Evolutionary conservation across 352 stramenopile genomes (phyloP), one percentile per base, ranked within the genome.

Genomic region (Pythium pectinolyticum): DNA sequence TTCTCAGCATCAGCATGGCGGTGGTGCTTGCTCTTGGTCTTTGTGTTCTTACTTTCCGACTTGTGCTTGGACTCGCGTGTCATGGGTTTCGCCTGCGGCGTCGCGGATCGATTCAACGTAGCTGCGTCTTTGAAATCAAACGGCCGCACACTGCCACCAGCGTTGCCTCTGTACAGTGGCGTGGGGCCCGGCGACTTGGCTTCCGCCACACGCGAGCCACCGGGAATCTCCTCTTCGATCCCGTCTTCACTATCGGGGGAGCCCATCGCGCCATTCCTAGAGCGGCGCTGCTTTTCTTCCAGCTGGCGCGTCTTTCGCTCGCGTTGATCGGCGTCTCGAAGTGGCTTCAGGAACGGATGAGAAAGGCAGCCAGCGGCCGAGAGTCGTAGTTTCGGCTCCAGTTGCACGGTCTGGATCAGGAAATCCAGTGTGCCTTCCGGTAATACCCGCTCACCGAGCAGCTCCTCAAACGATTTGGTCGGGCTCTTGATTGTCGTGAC

Each of bases 191-290:
- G 32, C n/a, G 55, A 49, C 28, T 57, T 69, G 57, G 32, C 11
- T 31, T 55, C 56, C 17, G 54, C 55, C 6, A 11, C 31, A 7
- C 57, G 32, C 30, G 48, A 27, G 10, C 77, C 69, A 15, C 78
- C 78, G 37, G 77, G 74, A 46, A 94, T 90, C 25, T 91, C 83
- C 57, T 94, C 85, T 53, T 94, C 82, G 28, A 94, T 94, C 32
- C 83, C 82, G 50, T 92, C 85, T 30, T 88, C 80, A 10, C 61
- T 63, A 28, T 68, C 61, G 3, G 53, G 34, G 19, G 59, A 47
- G n/a, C 50, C 59, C 31, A 49, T 31, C 50, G 51, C 51, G 17
- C 53, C 40, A 37, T 48, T 57, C 49, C 53, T 66, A 46, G 35
- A 62, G 2, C 43, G 53, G 7, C 66, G 40, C 34, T 73, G 52